Base-by-base conservation (phyloP, 83 land plant species). In the Diphasiastrum complanatum region DNA sequence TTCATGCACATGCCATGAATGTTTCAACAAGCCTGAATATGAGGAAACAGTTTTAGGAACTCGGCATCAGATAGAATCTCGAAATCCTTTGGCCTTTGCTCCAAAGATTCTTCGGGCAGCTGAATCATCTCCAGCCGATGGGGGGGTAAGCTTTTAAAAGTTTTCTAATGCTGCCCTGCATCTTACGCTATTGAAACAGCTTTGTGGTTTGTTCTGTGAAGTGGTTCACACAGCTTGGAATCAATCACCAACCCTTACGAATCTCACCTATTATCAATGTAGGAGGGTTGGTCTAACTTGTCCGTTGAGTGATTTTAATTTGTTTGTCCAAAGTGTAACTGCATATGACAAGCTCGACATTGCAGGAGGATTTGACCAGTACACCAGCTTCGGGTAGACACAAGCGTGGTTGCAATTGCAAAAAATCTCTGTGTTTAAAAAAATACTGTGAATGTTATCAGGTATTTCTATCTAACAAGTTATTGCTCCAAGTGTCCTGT, bases 371-470 rank as follows among this genome's bases (percentile, higher is more conserved):
- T 25, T 26, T 28, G 33, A 18, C 33, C 33, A 33, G 29, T 6
- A 54, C 58, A 28, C 5, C 58, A 6, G 4, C 36, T 4, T 54
- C 58, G 33, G 58, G 33, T 5, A 54, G 58, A 33, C 58, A 54
- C n/a, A 54, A 54, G 33, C 58, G 33, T 28, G 58, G 58, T 4
- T 54, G 58, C 33, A 54, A 54, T n/a, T 54, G 58, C 33, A 54
- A 30, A n/a, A 54, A 54, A 28, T 54, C 58, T 4, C 33, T 54
- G n/a, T 54, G 58, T 30, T 33, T 54, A 14, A 54, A 54, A 54
- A 54, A 49, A n/a, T 54, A 54, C 33, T 54, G 58, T 33, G 58
- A 54, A 28, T 54, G 58, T 33, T 54, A 54, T 28, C 58, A 54
- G 58, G 58, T 54, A 54, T 30, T 54, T 6, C 34, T 28, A 54